Evolutionary conservation across 2,329 filamentous ascomycete species (phyloP), one percentile per base, ranked within the genome.

Genomic region (Claviceps fusiformis): DNA sequence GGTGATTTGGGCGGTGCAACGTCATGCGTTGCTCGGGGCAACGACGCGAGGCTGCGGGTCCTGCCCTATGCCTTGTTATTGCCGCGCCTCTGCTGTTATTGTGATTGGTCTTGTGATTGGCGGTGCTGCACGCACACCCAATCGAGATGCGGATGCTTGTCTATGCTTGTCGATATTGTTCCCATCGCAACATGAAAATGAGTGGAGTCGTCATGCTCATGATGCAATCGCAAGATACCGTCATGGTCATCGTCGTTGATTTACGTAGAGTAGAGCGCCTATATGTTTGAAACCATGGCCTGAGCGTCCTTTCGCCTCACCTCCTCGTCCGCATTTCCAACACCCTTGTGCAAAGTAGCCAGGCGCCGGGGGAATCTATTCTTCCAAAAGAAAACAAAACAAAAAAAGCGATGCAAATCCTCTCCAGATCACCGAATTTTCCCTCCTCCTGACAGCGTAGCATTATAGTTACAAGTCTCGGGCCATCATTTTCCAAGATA

Each of bases 21-120:
- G 45, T n/a, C 19, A 46, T 35, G 27, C 53, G 59, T 60, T 58
- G 59, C 50, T 27, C 29, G 52, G 57, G 58, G 57, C 57, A 60
- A 59, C 58, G 49, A 11, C 53, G 55, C 52, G 52, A 27, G 39
- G n/a, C 8, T 19, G 33, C n/a, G 46, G 51, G 43, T 29, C 43
- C 37, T 5, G 37, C 37, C 37, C 39, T 5, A 15, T 29, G 15
- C 24, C 6, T 17, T 47, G 13, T 41, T 41, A 41, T 41, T 39
- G 39, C 39, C 39, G 35, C 39, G 39, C 39, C 39, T 15, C 39
- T n/a, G 39, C 39, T 41, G 17, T 41, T 41, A n/a, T 41, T 41
- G 39, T 8, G 39, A n/a, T 11, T 37, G 10, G 10, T 3, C 11
- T 37, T 37, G 35, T 37, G 35, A 37, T 37, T 37, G 9, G 35